Percentiles rank a stretch among this genome's conserved stretches.
These are phyloP conservation scores for Pichia membranifaciens DNA, from an alignment of 805 yeast genomes.

Conservation along the genomic window DNA sequence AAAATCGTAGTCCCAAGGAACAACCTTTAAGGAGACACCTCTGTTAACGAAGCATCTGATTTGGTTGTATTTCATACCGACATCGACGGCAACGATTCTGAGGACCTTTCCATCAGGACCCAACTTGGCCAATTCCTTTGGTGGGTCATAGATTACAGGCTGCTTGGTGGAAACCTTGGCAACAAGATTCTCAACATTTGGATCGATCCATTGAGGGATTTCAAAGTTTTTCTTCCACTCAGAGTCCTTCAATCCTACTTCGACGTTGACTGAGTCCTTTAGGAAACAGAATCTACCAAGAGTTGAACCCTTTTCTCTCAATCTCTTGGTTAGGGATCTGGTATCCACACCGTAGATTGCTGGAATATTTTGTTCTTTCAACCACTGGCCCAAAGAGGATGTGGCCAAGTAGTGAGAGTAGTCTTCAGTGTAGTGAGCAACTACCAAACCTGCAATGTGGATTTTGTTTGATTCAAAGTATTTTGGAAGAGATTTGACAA, in stretches of 20 bases:
- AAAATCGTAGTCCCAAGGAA: conserved; percentile 92
- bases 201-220: conserved; percentile 87
- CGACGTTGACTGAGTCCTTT: conserved; percentile 24
- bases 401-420: conserved; percentile 90
- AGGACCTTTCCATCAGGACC: conserved; percentile 72
- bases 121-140: conserved; percentile 41
- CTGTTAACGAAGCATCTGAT: conserved; percentile 93
- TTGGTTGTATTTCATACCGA: conserved; percentile 97
- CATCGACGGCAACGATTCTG: conserved; percentile 87
- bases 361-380: conserved; percentile 85
- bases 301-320: conserved; percentile 89
- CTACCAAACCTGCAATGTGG: conserved; percentile 95
- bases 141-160: conserved; percentile 75
- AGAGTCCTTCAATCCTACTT: conserved; percentile 13
- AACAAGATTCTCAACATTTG: conserved; percentile 86
- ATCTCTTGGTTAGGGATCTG: conserved; percentile 85
- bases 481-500: conserved; percentile 71
- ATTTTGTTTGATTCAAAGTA: conserved; percentile 90
- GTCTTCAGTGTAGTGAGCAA: conserved; percentile 94
- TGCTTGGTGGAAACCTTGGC: conserved; percentile 78
- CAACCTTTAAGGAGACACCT: conserved; percentile 93
- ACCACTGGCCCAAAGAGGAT: conserved; percentile 91
- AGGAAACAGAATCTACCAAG: conserved; percentile 81
- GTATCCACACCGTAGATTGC: conserved; percentile 98
- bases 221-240: conserved; percentile 60